Evolutionary conservation across 768 basidiomycete genomes (phyloP), one percentile per base, ranked within the genome.

Genomic region (Serendipita vermifera): DNA sequence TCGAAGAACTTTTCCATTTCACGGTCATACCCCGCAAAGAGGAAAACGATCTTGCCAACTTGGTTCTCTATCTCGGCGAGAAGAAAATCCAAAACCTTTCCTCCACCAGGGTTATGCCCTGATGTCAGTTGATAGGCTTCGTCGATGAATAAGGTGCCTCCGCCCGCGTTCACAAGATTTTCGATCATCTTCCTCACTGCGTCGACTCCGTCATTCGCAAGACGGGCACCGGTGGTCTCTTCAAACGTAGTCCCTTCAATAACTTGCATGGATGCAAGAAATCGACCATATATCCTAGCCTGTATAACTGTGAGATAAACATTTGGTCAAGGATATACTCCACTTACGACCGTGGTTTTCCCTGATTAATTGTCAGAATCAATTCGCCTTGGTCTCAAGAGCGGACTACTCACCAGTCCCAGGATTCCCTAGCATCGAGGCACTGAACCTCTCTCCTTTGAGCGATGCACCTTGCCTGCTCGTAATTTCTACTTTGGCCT

Each of bases 1-100:
- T 84, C 82, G 58, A 85, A 85, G 68, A 85, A 85, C 39, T 73
- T 78, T 60, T 85, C 83, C 84, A 85, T 85, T 65, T 85, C 71
- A 55, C 76, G 80, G 64, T 69, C 75, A 64, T 85, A 85, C 3
- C 83, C 83, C 0, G 84, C 83, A 2, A 85, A 70, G 55, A 85
- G 77, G 67, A 85, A 85, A 9, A 83, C 79, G 4, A 84, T 60
- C 4, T 69, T 77, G 3, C 81, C 84, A 3, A 79, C 71, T 32
- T 75, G 72, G 62, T 85, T 84, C 62, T 85, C 82, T 80, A 85
- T 85, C 64, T 85, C 83, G 0, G 83, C 81, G 1, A 85, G 72
- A 0, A 85, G 72, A 62, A 78, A 84, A 59, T 85, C 82, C 3
- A 85, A 72, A 2, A 85, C 81, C 58, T 80, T 75, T 9, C 67